Evolutionary conservation across 164 flowering plant genomes (phyloP).

Genomic region (Liriodendron chinense): DNA sequence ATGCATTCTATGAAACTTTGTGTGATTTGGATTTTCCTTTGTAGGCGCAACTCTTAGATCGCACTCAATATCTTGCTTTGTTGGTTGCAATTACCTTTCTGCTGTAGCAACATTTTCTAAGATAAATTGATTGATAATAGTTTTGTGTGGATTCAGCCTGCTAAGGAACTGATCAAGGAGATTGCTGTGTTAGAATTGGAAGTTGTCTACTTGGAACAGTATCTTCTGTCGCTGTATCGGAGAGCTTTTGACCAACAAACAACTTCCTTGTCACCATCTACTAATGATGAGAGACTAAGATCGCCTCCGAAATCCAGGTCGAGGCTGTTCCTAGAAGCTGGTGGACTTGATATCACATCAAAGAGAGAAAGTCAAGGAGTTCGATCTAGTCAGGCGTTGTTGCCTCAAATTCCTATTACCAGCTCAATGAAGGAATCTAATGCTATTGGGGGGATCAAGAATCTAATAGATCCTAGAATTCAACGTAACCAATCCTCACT

Average conservation of each 20-base stretch:
- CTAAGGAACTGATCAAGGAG: conserved; percentile 71
- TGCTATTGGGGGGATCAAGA: conserved; percentile 26
- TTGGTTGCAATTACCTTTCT: too few species aligned
- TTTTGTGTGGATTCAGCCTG: conserved; percentile 40
- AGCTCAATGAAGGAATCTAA: conserved; percentile 24
- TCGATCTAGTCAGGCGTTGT: conserved; percentile 3
- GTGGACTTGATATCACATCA: conserved; percentile 27
- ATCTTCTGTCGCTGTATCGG: conserved; percentile 78
- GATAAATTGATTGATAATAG: background rate
- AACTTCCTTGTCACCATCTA: conserved; percentile 39
- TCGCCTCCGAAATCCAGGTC: conserved; percentile 29
- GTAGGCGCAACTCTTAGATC: too few species aligned
- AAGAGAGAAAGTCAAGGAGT: conserved; percentile 30
- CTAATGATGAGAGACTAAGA: conserved; percentile 30
- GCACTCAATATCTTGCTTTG: too few species aligned
- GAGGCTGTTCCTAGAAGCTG: conserved; percentile 22
- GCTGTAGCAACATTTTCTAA: too few species aligned
- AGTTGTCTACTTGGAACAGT: conserved; percentile 63
- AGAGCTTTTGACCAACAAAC: conserved; percentile 64
- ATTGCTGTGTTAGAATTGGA: conserved; percentile 73
- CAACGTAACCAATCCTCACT: conserved; percentile 75
- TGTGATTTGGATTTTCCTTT: too few species aligned
- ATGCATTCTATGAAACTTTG: too few species aligned
- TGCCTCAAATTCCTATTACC: conserved; percentile 14
- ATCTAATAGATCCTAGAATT: conserved; percentile 42